Percentiles rank a stretch among this genome's conserved stretches.
These are phyloP conservation scores for Phytophthora cajani DNA, from an alignment of 352 stramenopile genomes.

Conservation along the genomic window DNA sequence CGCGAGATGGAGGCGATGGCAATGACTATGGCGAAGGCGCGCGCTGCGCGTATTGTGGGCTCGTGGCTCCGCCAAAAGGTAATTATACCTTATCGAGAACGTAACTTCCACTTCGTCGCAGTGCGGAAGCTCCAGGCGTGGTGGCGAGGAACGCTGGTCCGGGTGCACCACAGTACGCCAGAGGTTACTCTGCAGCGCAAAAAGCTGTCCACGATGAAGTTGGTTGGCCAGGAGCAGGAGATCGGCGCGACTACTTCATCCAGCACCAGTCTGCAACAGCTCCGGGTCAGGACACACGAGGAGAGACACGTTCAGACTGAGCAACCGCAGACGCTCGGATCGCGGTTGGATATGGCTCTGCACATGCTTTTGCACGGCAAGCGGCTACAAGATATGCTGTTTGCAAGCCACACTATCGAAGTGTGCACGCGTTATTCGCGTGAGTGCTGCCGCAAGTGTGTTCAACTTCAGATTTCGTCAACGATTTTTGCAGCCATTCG, in stretches of 20 bases:
- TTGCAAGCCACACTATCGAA: conserved; percentile 92
- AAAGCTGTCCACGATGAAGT: conserved; percentile 60
- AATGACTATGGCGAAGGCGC: conserved; percentile 27
- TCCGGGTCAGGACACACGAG: conserved; percentile 27
- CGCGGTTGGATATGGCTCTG: conserved; percentile 71
- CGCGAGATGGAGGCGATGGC: conserved; percentile 35
- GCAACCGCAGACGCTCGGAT: conserved; percentile 62
- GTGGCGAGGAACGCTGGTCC: conserved; percentile 75
- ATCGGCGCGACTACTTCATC: neutral
- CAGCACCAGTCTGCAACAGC: conserved; percentile 13
- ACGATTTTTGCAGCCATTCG: conserved; percentile 93
- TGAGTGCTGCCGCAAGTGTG: conserved; percentile 91
- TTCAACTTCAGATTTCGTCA: conserved; percentile 82
- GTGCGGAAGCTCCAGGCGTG: conserved; percentile 64
- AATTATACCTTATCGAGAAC: conserved; percentile 35
- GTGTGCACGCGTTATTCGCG: conserved; percentile 91
- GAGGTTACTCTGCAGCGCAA: conserved; percentile 60
- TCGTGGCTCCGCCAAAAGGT: conserved; percentile 37
- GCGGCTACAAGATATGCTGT: conserved; percentile 93
- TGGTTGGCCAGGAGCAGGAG: conserved; percentile 35
- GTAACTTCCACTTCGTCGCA: conserved; percentile 25
- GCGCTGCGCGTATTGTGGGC: conserved; percentile 31
- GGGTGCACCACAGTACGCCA: conserved; percentile 48
- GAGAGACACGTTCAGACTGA: conserved; percentile 26
- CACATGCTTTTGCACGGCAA: conserved; percentile 80